Evolutionary conservation across 306 rosid genomes (phyloP), one percentile per base, ranked within the genome.

Genomic region (Vachellia collinsii): DNA sequence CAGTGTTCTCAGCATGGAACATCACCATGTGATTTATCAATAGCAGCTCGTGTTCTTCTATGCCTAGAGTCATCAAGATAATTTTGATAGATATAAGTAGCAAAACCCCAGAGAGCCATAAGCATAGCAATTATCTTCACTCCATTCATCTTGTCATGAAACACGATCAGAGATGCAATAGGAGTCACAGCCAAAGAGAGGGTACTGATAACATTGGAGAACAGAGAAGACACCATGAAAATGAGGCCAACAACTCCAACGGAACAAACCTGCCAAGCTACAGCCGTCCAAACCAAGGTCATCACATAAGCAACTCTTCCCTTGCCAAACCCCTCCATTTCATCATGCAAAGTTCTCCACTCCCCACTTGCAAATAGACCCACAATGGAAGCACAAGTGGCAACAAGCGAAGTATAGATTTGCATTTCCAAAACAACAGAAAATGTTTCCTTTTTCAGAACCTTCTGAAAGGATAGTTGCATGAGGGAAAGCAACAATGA

Each of bases 231-330:
- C 29, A 91, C 97, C 65, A 91, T 70, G 65, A 93, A 94, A 58
- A 94, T 91, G 82, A 94, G 86, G 36, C 95, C 97, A 80, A 94
- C 95, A 34, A 93, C 97, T 62, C 97, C 97, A 78, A 94, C 97
- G 23, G 97, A 88, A 83, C 97, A 90, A 54, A 91, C 82, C 86
- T 94, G 97, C 97, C 99, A 94, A 12, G 97, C 88, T 62, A 93
- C 67, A 0, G 97, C 93, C 0, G 97, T 89, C 87, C 94, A 84
- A 65, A 91, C 95, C 88, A 94, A 82, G 54, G 97, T 89, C 92
- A 88, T 78, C 25, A 89, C 87, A 67, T 94, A 94, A 17, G 94
- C 79, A 74, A 86, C 83, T 63, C 83, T 79, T 83, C 97, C 97
- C 42, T 78, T 82, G 14, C 86, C 84, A 46, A 88, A 94, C 50